Percentiles rank a stretch among this genome's conserved stretches.
phyloP scores from a whole-genome alignment of 1,139 yeast species.

The Debaryomyces sp. region DNA sequence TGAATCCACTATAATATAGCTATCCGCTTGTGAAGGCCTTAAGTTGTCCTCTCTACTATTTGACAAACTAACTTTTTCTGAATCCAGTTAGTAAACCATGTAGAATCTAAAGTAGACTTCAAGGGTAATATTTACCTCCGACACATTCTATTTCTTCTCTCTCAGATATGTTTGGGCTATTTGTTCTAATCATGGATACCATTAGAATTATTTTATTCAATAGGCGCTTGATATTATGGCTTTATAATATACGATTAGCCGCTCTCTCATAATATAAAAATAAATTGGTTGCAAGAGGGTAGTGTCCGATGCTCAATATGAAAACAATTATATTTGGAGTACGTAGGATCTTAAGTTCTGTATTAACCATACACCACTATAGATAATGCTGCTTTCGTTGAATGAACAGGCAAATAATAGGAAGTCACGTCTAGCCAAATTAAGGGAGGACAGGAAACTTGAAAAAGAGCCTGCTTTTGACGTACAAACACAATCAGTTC shows the following conservation, averaged over 20 bases:
- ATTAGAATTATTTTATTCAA: background rate
- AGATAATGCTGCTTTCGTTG: slow-evolving; percentile 2
- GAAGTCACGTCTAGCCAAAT: slow-evolving; percentile 26
- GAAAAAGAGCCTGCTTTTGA: background rate
- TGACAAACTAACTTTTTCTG: background rate
- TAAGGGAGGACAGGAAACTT: slow-evolving; percentile 20
- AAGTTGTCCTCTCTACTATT: background rate
- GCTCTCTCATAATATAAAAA: background rate
- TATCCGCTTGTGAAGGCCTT: background rate
- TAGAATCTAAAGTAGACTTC: background rate
- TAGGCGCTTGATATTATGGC: background rate
- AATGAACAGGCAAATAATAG: slow-evolving; percentile 16
- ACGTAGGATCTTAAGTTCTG: background rate
- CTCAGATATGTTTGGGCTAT: background rate
- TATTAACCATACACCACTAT: too few species aligned
- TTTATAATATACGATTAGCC: background rate
- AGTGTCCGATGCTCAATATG: slow-evolving; percentile 3
- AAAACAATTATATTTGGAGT: background rate
- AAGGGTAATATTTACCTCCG: background rate
- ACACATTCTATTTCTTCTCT: background rate
- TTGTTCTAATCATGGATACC: background rate
- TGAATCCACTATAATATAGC: background rate
- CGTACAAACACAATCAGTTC: background rate
- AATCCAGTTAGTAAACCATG: background rate
- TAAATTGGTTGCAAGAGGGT: background rate